phyloP scores from a whole-genome alignment of 2,329 filamentous ascomycete genomes.

The Phyllosticta capitalensis region DNA sequence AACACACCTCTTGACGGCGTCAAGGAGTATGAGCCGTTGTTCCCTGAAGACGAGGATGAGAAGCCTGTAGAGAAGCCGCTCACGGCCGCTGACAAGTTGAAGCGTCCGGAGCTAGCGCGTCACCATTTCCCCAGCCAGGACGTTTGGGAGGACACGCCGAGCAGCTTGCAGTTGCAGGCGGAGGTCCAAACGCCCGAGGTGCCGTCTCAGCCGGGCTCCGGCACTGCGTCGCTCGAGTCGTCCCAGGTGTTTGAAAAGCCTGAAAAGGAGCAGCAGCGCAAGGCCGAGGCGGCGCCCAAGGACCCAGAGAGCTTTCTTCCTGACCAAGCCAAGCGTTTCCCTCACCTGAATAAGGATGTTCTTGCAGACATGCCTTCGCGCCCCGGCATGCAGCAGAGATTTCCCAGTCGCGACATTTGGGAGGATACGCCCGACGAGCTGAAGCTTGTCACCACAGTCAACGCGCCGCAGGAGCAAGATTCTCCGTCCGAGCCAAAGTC shows the following conservation, averaged over 20 bases:
- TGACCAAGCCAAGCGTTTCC: conserved; percentile 44
- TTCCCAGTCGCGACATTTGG: conserved; percentile 90
- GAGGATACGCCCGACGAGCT: conserved; percentile 84
- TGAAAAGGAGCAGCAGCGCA: conserved; percentile 41
- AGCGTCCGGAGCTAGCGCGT: conserved; percentile 39
- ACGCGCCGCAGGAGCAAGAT: conserved; percentile 38
- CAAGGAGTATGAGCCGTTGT: conserved; percentile 90
- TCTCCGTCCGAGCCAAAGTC: conserved; percentile 13
- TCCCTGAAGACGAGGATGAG: conserved; percentile 64
- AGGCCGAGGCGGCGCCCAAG: conserved; percentile 33
- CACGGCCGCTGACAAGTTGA: conserved; percentile 47
- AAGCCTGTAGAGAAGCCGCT: conserved; percentile 43
- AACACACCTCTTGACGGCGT: conserved; percentile 74
- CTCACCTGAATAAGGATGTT: conserved; percentile 45
- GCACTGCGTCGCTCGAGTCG: conserved; percentile 21
- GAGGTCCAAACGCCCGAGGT: conserved; percentile 76
- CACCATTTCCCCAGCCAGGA: conserved; percentile 86
- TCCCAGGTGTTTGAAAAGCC: conserved; percentile 35
- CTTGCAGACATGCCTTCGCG: conserved; percentile 39
- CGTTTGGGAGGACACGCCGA: conserved; percentile 93
- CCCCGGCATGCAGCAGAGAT: conserved; percentile 56
- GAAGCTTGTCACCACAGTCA: conserved; percentile 66
- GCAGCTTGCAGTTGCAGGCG: conserved; percentile 65
- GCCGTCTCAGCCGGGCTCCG: conserved; percentile 38
- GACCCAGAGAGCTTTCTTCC: conserved; percentile 31